Base-by-base conservation (phyloP, 148 eudicot genomes). In the Chenopodium formosanum region DNA sequence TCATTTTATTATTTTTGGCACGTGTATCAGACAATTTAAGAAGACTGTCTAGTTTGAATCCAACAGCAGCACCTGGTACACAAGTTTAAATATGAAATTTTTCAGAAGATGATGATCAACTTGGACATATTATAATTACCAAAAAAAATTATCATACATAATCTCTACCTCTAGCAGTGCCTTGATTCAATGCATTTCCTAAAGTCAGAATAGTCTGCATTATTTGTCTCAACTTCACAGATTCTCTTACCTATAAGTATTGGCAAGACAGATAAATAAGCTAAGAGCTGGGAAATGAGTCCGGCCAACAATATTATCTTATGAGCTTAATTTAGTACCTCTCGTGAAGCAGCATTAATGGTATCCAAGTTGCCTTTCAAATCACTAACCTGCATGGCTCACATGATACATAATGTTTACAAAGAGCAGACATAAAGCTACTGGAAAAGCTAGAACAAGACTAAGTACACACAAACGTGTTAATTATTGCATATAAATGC, bases 141-240 rank as follows among this genome's bases (percentile, higher is more conserved):
- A 40, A 40, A 78, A 68, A 52, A 53, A 48, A 65, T 27, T 17
- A 29, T 29, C 52, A 40, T 66, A 73, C 16, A 7, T 47, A 68
- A 44, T 80, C 23, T 29, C 34, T 92, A 94, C 99, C 99, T 88
- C 99, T 90, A 65, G 99, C 97, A 84, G 99, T 96, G 86, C 99
- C 99, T 91, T 96, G 99, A 84, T 96, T 96, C 84, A 96, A 83
- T 84, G 99, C 99, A 86, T 96, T 96, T 79, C 99, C 99, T 85
- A 96, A 86, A 64, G 97, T 96, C 74, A 96, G 89, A 80, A 96
- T 96, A n/a, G 99, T 96, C 83, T 92, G 98, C 99, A 96, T 96
- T 84, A 96, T 88, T 84, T 96, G 97, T 74, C 97, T 97, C 84
- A 96, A 81, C 85, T 96, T 96, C 73, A 70, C 79, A 48, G 97